phyloP scores from a whole-genome alignment of 805 yeast genomes.

The Candida piceae region DNA sequence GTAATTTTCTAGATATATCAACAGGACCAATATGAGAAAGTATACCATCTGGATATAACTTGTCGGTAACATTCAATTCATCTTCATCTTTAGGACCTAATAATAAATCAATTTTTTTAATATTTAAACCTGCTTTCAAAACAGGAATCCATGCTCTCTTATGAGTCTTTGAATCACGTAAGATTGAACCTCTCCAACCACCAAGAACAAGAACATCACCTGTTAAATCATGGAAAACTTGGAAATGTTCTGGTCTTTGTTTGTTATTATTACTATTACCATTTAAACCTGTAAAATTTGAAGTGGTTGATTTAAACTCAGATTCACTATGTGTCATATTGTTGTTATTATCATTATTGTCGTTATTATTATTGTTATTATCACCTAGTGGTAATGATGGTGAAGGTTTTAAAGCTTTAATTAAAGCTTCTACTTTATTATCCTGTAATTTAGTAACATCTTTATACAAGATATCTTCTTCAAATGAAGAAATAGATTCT shows the following conservation, averaged over 20 bases:
- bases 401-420: slow-evolving; percentile 44
- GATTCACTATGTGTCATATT: too few species aligned
- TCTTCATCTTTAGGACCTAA: slow-evolving; percentile 72
- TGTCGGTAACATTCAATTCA: slow-evolving; percentile 49
- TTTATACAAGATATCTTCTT: slow-evolving; percentile 56
- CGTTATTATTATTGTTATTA: too few species aligned
- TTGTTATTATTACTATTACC: slow-evolving; percentile 11
- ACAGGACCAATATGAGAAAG: slow-evolving; percentile 82
- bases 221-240: slow-evolving; percentile 53
- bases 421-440: slow-evolving; percentile 65
- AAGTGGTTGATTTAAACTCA: too few species aligned
- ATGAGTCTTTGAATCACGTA: slow-evolving; percentile 59
- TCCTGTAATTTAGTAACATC: slow-evolving; percentile 57
- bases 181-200: slow-evolving; percentile 81
- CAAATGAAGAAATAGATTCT: slow-evolving; percentile 53
- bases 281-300: neutral
- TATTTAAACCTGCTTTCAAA: slow-evolving; percentile 73
- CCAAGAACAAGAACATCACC: slow-evolving; percentile 83
- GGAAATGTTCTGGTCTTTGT: slow-evolving; percentile 31
- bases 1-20: slow-evolving; percentile 63
- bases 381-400: slow-evolving; percentile 13
- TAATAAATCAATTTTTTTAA: slow-evolving; percentile 61
- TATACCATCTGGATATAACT: slow-evolving; percentile 69
- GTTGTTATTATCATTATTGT: too few species aligned
- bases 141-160: slow-evolving; percentile 81